Percentiles rank a stretch among this genome's conserved stretches.
These are phyloP conservation scores for Pholiota microspora DNA, from an alignment of 768 basidiomycete species.

Conservation along the genomic window DNA sequence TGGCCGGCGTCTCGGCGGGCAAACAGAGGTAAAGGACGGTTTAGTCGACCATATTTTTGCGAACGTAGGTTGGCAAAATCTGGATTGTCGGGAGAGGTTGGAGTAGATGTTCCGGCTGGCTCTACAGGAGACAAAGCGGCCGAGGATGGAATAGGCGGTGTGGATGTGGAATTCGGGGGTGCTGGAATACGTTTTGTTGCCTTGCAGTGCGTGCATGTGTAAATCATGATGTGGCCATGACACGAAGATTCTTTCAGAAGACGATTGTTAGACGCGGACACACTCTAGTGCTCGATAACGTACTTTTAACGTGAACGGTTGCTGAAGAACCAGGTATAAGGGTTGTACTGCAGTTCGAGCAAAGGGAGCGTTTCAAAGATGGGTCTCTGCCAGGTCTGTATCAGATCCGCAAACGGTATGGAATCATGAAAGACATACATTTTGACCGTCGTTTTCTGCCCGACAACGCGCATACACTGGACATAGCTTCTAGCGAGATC, in stretches of 20 bases:
- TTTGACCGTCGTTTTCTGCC: conserved; percentile 73
- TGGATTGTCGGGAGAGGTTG: background rate
- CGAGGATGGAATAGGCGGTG: background rate
- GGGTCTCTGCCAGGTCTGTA: conserved; percentile 58
- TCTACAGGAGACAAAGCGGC: background rate
- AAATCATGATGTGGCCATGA: conserved; percentile 55
- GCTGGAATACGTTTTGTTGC: conserved; percentile 65
- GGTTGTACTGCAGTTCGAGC: conserved; percentile 62
- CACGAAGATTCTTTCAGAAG: conserved; percentile 27
- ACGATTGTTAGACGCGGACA: background rate
- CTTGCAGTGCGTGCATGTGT: conserved; percentile 60
- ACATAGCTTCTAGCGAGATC: conserved; percentile 69
- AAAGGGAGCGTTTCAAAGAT: conserved; percentile 76
- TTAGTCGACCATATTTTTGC: conserved; percentile 18
- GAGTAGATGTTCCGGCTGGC: background rate
- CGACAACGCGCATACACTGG: conserved; percentile 64
- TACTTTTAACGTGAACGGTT: conserved; percentile 64
- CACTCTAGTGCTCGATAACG: conserved; percentile 17
- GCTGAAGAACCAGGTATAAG: conserved; percentile 70
- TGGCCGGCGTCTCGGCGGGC: conserved; percentile 60
- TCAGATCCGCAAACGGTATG: background rate
- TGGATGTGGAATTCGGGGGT: conserved; percentile 33
- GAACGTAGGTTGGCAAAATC: background rate
- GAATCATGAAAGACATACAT: conserved; percentile 48
- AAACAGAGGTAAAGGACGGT: conserved; percentile 59